Conservation (phyloP, 2,329 filamentous ascomycete species). For the Akanthomyces dipterigenus region DNA sequence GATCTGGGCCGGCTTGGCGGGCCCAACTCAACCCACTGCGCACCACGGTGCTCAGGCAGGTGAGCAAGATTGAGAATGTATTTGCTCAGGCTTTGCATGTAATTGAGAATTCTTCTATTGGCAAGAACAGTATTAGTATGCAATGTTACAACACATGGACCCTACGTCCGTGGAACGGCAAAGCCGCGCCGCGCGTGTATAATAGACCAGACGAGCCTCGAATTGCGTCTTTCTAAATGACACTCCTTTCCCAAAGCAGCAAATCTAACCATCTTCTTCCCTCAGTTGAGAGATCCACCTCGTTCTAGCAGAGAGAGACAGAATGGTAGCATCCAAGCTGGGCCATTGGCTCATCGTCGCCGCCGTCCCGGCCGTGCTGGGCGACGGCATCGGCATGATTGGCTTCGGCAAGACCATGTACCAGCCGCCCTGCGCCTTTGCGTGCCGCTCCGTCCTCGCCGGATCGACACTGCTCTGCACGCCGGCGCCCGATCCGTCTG, state of each 20-base stretch:
- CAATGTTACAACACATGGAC: not conserved
- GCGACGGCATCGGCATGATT: slow-evolving; percentile 25
- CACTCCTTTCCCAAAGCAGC: not conserved
- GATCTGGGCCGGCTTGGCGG: not conserved
- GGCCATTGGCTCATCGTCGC: not conserved
- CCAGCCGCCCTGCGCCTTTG: slow-evolving; percentile 29
- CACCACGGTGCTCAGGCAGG: not conserved
- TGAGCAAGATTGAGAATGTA: slow-evolving; percentile 10
- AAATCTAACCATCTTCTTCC: not conserved
- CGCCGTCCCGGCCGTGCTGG: not conserved
- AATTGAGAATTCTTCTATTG: not conserved
- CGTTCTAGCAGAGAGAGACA: not conserved
- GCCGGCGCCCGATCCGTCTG: slow-evolving; percentile 15
- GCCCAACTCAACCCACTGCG: not conserved
- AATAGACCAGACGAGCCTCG: not conserved
- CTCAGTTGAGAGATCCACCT: not conserved
- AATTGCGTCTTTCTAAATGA: no score
- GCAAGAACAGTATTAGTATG: not conserved
- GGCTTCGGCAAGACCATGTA: slow-evolving; percentile 31
- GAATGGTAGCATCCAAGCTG: not conserved
- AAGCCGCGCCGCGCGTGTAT: not conserved
- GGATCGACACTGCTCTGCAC: slow-evolving; percentile 24
- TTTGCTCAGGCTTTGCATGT: not conserved
- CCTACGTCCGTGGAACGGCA: not conserved
- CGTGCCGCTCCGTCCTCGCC: slow-evolving; percentile 25